These are phyloP conservation scores for Setomelanomma holmii DNA, from an alignment of 2,329 filamentous ascomycete species.

Conservation along the genomic window DNA sequence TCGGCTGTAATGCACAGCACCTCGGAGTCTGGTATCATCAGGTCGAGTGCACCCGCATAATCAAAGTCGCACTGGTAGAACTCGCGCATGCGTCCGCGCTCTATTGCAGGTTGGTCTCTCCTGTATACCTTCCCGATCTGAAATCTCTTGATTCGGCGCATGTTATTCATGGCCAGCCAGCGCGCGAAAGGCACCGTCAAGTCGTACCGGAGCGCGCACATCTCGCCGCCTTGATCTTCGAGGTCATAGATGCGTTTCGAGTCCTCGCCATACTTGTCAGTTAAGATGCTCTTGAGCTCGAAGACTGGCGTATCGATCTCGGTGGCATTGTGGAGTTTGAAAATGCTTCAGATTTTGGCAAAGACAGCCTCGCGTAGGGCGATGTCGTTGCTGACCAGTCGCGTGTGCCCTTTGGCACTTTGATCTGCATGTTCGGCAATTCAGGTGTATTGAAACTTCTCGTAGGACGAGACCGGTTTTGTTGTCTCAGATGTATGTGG, in stretches of 20 bases:
- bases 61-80: slow-evolving; percentile 98
- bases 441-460: too few species aligned
- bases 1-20: slow-evolving; percentile 81
- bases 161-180: slow-evolving; percentile 87
- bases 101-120: slow-evolving; percentile 75
- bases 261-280: slow-evolving; percentile 90
- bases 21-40: slow-evolving; percentile 90
- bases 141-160: slow-evolving; percentile 86
- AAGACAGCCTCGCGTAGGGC: slow-evolving; percentile 24
- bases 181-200: slow-evolving; percentile 87
- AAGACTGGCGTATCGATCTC: slow-evolving; percentile 66
- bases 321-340: slow-evolving; percentile 23
- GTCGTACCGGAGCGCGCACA: slow-evolving; percentile 83
- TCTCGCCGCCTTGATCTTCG: slow-evolving; percentile 84
- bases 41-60: slow-evolving; percentile 83
- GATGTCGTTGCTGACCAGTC: slow-evolving; percentile 56
- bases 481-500: too few species aligned
- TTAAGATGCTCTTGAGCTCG: slow-evolving; percentile 81
- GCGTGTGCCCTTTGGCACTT: slow-evolving; percentile 85
- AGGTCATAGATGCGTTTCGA: slow-evolving; percentile 89
- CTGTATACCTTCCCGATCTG: slow-evolving; percentile 92
- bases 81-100: slow-evolving; percentile 88
- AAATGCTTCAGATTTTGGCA: slow-evolving; percentile 18
- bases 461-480: too few species aligned
- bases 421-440: slow-evolving; percentile 65